Conservation (phyloP, 306 rosid species). For the Dryas alaskensis region DNA sequence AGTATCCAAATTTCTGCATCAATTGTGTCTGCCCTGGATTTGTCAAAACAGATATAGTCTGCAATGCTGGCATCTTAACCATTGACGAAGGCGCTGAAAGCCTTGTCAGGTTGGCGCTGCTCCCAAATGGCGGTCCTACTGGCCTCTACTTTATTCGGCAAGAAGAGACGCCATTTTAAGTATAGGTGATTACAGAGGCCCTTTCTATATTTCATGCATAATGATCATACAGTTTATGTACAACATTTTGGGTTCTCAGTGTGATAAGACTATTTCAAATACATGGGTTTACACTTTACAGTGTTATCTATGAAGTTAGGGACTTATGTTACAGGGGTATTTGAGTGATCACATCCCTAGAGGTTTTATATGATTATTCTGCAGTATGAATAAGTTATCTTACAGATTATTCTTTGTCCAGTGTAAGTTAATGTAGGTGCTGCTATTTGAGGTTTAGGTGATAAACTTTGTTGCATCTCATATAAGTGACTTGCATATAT, state of each 20-base stretch:
- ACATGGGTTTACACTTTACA: not conserved
- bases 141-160: conserved; percentile 31
- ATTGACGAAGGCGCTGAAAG: conserved; percentile 44
- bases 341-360: not conserved
- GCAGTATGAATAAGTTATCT: too few relatives aligned
- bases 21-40: conserved; percentile 44
- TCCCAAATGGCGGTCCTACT: conserved; percentile 34
- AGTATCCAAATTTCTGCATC: conserved; percentile 31
- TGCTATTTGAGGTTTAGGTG: not conserved
- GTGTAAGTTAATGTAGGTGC: not conserved
- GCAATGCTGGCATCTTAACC: conserved; percentile 27
- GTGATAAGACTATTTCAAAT: not conserved
- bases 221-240: not conserved
- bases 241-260: not conserved
- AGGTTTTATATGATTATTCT: not conserved
- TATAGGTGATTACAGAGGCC: not conserved
- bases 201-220: not conserved
- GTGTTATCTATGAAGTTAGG: not conserved
- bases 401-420: too few relatives aligned
- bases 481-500: too few relatives aligned
- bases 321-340: not conserved
- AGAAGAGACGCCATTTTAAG: conserved; percentile 27
- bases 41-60: conserved; percentile 32
- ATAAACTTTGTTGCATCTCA: not conserved
- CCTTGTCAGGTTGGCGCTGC: conserved; percentile 38